A percentile compares a stretch with the other conserved stretches of the same genome.
Conservation (phyloP, 257 asterid species). For the Solanum sitiens region DNA sequence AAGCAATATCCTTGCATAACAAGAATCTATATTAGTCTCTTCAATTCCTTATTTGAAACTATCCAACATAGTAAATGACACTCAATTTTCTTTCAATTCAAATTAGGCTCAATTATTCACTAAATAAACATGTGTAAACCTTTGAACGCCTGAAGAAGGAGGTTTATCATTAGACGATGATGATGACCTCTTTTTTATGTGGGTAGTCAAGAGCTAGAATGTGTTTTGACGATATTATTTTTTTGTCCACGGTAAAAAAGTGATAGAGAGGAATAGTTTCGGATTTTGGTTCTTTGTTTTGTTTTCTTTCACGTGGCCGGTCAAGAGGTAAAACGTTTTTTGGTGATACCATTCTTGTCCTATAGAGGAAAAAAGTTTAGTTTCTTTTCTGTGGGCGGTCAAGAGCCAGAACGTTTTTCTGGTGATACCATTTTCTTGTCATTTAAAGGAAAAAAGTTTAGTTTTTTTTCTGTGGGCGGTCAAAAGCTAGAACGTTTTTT, state of each 20-base stretch:
- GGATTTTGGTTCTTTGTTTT: too few species aligned
- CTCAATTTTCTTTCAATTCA: too few species aligned
- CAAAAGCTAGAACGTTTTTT: neutral
- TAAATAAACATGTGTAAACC: neutral
- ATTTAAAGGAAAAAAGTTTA: neutral
- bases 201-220: neutral
- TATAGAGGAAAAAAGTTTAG: too few species aligned
- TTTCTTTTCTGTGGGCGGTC: too few species aligned
- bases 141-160: neutral
- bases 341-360: too few species aligned
- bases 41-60: neutral
- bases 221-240: neutral
- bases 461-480: neutral
- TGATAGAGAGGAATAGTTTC: too few species aligned
- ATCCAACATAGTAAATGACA: neutral
- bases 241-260: neutral
- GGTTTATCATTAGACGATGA: neutral
- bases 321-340: too few species aligned
- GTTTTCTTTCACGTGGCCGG: too few species aligned
- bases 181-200: neutral
- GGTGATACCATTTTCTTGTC: too few species aligned
- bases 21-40: neutral
- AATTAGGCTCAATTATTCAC: neutral
- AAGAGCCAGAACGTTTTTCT: too few species aligned
- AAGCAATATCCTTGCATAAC: neutral